phyloP scores from a whole-genome alignment of 495 filamentous ascomycete genomes.

The Xylaria longipes region DNA sequence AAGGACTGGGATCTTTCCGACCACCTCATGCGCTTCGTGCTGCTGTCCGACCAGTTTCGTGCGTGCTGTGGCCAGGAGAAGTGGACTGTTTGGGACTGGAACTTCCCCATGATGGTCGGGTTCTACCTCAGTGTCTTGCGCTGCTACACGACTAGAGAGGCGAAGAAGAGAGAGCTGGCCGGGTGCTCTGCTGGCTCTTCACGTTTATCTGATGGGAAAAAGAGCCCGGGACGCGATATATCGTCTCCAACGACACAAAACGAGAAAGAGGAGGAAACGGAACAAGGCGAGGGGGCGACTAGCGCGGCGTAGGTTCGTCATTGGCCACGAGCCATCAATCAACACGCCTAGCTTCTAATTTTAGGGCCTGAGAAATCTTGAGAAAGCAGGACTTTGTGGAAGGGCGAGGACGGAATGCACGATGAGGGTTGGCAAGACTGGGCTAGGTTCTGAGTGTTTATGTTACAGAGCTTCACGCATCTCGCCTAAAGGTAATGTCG shows the following conservation, averaged over 20 bases:
- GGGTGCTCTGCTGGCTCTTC: neutral
- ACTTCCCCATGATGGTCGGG: conserved; percentile 29
- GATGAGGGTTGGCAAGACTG: neutral
- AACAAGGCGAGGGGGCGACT: neutral
- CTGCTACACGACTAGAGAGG: conserved; percentile 33
- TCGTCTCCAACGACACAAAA: neutral
- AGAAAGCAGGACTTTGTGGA: neutral
- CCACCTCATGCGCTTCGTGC: conserved; percentile 35
- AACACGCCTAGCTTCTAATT: neutral
- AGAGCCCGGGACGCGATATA: neutral
- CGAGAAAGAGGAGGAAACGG: conserved; percentile 4
- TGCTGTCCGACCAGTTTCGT: conserved; percentile 33
- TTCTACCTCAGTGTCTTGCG: conserved; percentile 37
- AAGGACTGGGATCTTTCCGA: conserved; percentile 35
- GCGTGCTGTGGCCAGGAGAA: conserved; percentile 28
- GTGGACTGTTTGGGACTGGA: conserved; percentile 28
- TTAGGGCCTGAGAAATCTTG: neutral
- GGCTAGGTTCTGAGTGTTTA: neutral
- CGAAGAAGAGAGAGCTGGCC: conserved; percentile 28
- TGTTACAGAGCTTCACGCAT: neutral
- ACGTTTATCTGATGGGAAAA: neutral
- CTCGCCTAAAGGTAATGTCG: neutral
- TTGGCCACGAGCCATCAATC: neutral
- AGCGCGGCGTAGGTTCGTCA: neutral
- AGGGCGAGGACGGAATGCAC: neutral